Percentiles rank a stretch among this genome's conserved stretches.
phyloP scores from a whole-genome alignment of 2,329 filamentous ascomycete genomes.

The Calonectria naviculata region DNA sequence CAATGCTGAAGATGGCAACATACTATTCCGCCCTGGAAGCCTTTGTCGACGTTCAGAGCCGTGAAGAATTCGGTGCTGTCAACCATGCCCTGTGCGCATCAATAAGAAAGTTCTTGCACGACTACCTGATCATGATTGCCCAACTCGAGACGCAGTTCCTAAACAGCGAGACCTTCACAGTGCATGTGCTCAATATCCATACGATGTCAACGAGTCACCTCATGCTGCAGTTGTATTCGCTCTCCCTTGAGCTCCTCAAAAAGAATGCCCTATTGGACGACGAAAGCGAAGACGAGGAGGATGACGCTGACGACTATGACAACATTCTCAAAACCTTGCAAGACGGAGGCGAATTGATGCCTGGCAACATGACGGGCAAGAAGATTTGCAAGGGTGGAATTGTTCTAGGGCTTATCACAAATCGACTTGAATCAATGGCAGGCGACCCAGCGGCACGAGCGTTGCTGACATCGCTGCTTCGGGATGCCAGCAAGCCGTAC shows the following conservation, averaged over 20 bases:
- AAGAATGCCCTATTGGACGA: conserved; percentile 90
- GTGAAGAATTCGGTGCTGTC: conserved; percentile 92
- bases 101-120: conserved; percentile 89
- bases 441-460: conserved; percentile 90
- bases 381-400: conserved; percentile 98
- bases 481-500: conserved; percentile 92
- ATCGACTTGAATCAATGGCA: conserved; percentile 87
- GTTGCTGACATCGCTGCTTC: conserved; percentile 82
- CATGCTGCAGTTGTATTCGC: conserved; percentile 87
- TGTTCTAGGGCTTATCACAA: conserved; percentile 88
- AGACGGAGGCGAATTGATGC: conserved; percentile 85
- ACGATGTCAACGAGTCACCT: conserved; percentile 91
- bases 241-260: conserved; percentile 88
- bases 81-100: conserved; percentile 97
- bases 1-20: conserved; percentile 94
- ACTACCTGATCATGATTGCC: conserved; percentile 92
- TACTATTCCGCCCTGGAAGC: conserved; percentile 92
- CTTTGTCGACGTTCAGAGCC: conserved; percentile 93
- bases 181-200: conserved; percentile 93
- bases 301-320: conserved; percentile 87
- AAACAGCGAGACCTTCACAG: conserved; percentile 87
- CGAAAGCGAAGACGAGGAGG: conserved; percentile 76
- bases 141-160: conserved; percentile 95
- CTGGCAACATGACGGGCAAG: conserved; percentile 83
- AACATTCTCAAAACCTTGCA: conserved; percentile 91